Evolutionary conservation across 2,329 filamentous ascomycete genomes (phyloP).

Genomic region (Corynespora cassiicola): DNA sequence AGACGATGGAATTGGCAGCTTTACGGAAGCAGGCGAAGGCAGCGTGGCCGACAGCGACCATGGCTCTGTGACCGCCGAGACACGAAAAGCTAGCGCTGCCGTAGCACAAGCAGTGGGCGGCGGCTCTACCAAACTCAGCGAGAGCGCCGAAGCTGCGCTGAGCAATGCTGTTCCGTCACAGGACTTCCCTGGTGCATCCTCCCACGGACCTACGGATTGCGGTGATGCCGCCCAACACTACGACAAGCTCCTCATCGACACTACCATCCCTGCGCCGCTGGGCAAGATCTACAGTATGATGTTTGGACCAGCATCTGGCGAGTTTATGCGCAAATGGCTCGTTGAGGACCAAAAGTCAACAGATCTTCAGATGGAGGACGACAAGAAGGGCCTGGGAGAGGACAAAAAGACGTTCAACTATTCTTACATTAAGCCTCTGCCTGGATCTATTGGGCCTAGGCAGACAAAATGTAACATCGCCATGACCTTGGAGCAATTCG

Average conservation of each 20-base stretch:
- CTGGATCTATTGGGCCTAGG: slow-evolving; percentile 83
- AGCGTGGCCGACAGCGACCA: slow-evolving; percentile 63
- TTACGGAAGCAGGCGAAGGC: slow-evolving; percentile 61
- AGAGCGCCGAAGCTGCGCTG: slow-evolving; percentile 46
- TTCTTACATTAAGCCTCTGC: slow-evolving; percentile 90
- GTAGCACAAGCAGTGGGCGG: slow-evolving; percentile 49
- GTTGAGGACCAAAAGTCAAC: slow-evolving; percentile 85
- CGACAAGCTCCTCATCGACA: slow-evolving; percentile 84
- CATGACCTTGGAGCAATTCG: slow-evolving; percentile 82
- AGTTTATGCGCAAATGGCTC: slow-evolving; percentile 88
- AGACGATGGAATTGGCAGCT: slow-evolving; percentile 71
- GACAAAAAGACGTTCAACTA: slow-evolving; percentile 79
- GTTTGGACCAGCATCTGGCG: slow-evolving; percentile 80
- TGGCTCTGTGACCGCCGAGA: slow-evolving; percentile 59
- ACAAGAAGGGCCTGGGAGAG: slow-evolving; percentile 77
- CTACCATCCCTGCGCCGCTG: slow-evolving; percentile 82
- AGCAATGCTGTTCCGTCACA: slow-evolving; percentile 50
- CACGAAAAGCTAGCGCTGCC: slow-evolving; percentile 74
- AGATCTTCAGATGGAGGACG: slow-evolving; percentile 83
- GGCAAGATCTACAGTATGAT: slow-evolving; percentile 90
- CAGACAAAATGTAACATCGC: slow-evolving; percentile 94
- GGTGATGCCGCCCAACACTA: slow-evolving; percentile 80
- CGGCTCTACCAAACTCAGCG: slow-evolving; percentile 47
- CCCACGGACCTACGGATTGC: slow-evolving; percentile 85
- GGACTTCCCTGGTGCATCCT: slow-evolving; percentile 85